Percentiles rank a stretch among this genome's conserved stretches.
Conservation (phyloP, 768 basidiomycete species). For the Pleurotus platypus region DNA sequence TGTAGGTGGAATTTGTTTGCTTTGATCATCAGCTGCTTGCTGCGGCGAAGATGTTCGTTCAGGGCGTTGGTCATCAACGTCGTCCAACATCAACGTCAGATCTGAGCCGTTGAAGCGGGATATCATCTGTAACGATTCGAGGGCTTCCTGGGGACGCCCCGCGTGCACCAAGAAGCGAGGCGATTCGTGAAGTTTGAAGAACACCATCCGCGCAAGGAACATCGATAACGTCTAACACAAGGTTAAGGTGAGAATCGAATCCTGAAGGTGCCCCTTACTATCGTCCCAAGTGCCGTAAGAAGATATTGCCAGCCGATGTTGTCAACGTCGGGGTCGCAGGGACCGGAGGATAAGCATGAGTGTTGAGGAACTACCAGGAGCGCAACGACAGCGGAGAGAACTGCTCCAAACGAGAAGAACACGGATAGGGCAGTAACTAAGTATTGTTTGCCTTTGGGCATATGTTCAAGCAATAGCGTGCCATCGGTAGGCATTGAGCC, state of each 20-base stretch:
- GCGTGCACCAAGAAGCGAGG: constrained; percentile 91
- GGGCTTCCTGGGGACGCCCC: constrained; percentile 79
- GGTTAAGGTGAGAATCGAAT: constrained; percentile 7
- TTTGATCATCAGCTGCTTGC: background rate
- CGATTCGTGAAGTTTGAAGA: constrained; percentile 93
- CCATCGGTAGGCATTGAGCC: constrained; percentile 97
- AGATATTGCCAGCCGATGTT: constrained; percentile 92
- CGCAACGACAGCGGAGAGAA: constrained; percentile 78
- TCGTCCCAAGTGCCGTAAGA: constrained; percentile 68
- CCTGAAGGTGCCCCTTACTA: constrained; percentile 53
- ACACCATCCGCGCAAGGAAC: constrained; percentile 82
- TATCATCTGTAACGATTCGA: constrained; percentile 80
- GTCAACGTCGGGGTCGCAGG: constrained; percentile 63
- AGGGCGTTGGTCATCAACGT: constrained; percentile 53
- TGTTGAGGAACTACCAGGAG: constrained; percentile 74
- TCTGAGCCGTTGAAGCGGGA: constrained; percentile 81
- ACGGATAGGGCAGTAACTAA: constrained; percentile 88
- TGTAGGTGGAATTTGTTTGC: background rate
- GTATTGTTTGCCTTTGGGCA: constrained; percentile 90
- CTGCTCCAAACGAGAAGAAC: constrained; percentile 95
- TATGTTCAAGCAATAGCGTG: constrained; percentile 86
- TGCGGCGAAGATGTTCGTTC: constrained; percentile 1
- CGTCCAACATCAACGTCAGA: constrained; percentile 61
- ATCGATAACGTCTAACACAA: constrained; percentile 72
- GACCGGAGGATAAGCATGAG: constrained; percentile 48